Conservation (phyloP, 495 filamentous ascomycete species). For the Extremus antarcticus region DNA sequence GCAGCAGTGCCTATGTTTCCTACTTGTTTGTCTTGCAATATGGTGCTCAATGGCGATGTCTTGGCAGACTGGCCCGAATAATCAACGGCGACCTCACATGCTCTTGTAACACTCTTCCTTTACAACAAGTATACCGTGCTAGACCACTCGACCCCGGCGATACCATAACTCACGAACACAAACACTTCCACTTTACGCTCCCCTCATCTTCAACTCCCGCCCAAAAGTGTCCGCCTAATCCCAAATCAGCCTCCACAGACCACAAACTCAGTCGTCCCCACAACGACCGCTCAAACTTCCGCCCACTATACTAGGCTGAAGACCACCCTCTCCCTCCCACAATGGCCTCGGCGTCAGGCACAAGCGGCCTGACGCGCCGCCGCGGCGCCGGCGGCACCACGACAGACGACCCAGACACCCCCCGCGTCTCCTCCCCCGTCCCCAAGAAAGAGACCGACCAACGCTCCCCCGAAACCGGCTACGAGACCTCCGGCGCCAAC, state of each 20-base stretch:
- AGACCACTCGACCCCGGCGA: too few species aligned
- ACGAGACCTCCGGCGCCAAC: slow-evolving; percentile 83
- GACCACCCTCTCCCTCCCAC: background rate
- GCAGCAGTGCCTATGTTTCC: too few species aligned
- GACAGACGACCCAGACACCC: slow-evolving; percentile 47
- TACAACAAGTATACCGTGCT: background rate
- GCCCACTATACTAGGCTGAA: background rate
- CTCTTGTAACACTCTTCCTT: background rate
- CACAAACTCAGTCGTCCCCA: too few species aligned
- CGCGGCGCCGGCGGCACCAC: slow-evolving; percentile 53
- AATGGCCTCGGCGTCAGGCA: slow-evolving; percentile 26
- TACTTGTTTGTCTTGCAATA: too few species aligned
- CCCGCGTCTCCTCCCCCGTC: slow-evolving; percentile 58
- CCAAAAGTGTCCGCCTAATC: background rate
- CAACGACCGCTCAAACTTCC: background rate
- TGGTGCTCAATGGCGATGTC: too few species aligned
- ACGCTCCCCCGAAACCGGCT: slow-evolving; percentile 73
- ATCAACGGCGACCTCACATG: background rate
- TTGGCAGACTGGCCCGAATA: too few species aligned
- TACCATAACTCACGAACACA: too few species aligned
- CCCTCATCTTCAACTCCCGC: too few species aligned
- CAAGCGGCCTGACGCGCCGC: slow-evolving; percentile 59
- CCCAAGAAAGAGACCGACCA: slow-evolving; percentile 49
- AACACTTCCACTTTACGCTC: too few species aligned
- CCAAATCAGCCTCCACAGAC: background rate